A percentile compares a stretch with the other conserved stretches of the same genome.
Conservation (phyloP, 169 alveolate genomes). For the Eimeria acervulina region DNA sequence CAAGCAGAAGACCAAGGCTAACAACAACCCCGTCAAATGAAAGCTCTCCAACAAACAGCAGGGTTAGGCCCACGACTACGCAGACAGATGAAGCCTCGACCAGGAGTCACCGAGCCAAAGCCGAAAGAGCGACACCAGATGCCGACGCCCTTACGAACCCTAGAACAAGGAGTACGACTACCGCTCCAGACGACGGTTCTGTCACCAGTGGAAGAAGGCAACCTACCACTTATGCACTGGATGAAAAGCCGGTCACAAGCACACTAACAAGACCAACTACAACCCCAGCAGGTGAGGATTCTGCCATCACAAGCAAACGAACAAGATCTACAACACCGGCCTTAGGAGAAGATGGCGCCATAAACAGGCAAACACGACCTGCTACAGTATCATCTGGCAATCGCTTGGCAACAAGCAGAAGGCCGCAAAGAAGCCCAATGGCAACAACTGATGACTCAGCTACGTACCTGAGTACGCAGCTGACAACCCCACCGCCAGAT, state of each 20-base stretch:
- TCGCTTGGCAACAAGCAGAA: background rate
- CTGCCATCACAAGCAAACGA: background rate
- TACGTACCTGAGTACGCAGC: background rate
- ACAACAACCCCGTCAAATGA: background rate
- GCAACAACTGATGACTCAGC: background rate
- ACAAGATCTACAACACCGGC: background rate
- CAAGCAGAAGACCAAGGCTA: background rate
- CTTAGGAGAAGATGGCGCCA: background rate
- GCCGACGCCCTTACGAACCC: background rate
- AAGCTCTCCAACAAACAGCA: background rate
- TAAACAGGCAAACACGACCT: background rate
- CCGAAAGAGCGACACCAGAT: background rate
- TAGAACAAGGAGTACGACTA: conserved; percentile 10
- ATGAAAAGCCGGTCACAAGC: background rate
- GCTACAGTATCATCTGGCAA: background rate
- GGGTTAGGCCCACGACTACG: background rate
- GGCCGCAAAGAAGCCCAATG: background rate
- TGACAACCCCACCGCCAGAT: background rate
- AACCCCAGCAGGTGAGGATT: background rate
- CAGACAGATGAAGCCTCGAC: background rate
- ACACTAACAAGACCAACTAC: background rate
- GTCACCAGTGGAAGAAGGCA: background rate
- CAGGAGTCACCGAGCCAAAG: background rate
- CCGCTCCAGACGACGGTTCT: background rate
- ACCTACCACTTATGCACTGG: background rate